phyloP scores from a whole-genome alignment of 2,329 filamentous ascomycete species.

The Zasmidium citrigriseum region DNA sequence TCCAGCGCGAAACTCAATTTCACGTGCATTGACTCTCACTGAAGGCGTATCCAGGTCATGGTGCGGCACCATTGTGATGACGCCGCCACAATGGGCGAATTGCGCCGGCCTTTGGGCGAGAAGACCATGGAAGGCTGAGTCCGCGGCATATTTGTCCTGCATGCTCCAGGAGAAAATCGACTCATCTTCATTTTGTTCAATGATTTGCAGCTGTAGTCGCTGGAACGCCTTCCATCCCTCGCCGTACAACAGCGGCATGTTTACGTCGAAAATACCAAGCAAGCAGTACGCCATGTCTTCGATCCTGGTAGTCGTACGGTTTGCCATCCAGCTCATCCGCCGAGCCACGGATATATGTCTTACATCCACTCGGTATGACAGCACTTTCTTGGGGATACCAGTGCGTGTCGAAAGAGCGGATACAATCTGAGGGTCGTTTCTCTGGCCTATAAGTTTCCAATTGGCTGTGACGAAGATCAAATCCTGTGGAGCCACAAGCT shows the following conservation, averaged over 20 bases:
- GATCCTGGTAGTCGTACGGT: constrained; percentile 6
- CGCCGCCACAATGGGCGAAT: neutral
- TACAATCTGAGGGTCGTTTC: neutral
- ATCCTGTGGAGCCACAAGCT: neutral
- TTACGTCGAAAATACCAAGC: constrained; percentile 45
- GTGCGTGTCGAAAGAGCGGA: neutral
- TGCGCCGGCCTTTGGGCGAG: neutral
- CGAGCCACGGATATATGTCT: neutral
- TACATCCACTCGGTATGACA: neutral
- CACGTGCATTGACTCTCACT: neutral
- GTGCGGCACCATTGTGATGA: neutral
- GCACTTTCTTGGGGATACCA: neutral
- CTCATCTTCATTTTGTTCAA: constrained; percentile 11
- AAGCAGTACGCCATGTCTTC: constrained; percentile 50
- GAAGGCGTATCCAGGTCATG: neutral
- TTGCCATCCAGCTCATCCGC: constrained; percentile 13
- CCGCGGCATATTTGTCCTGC: neutral
- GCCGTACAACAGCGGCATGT: constrained; percentile 48
- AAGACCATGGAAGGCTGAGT: neutral
- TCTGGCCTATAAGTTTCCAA: constrained; percentile 13
- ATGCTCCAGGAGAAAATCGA: constrained; percentile 17
- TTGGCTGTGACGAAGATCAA: neutral
- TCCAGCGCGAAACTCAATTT: neutral
- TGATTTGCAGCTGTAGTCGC: constrained; percentile 37
- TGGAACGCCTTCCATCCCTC: constrained; percentile 27